Percentiles rank a stretch among this genome's conserved stretches.
Evolutionary conservation across 2,329 filamentous ascomycete genomes (phyloP).

Genomic region (Cadophora sp.): DNA sequence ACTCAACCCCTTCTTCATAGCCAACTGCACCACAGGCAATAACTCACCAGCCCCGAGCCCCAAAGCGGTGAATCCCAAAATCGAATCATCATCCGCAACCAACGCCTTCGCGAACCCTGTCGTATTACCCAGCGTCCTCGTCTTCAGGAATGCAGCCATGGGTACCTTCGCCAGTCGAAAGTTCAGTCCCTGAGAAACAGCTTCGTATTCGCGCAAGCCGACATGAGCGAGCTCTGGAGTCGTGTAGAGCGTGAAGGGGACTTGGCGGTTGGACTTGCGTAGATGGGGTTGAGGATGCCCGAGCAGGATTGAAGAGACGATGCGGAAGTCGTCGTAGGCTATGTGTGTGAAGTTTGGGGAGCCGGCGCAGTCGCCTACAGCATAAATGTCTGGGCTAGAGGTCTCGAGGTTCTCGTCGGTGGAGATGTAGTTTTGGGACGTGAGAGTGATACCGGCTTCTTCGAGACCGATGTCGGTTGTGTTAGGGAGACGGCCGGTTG

Average conservation of each 20-base stretch:
- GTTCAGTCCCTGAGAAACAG: background rate
- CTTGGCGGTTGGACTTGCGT: background rate
- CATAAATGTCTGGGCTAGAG: conserved; percentile 12
- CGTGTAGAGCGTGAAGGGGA: background rate
- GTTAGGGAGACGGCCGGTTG: conserved; percentile 17
- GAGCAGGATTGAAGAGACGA: background rate
- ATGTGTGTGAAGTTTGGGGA: conserved; percentile 14
- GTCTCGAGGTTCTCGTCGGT: conserved; percentile 18
- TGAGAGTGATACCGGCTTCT: conserved; percentile 5
- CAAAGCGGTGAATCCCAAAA: conserved; percentile 32
- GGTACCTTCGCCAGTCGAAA: background rate
- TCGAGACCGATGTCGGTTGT: conserved; percentile 13
- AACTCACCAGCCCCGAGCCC: conserved; percentile 29
- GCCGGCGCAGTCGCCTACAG: conserved; percentile 20
- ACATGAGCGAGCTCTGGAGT: background rate
- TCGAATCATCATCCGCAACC: conserved; percentile 27
- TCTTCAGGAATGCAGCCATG: background rate
- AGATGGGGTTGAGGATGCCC: background rate
- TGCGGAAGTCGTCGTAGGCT: conserved; percentile 14
- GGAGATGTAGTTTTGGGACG: conserved; percentile 1
- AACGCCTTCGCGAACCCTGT: conserved; percentile 13
- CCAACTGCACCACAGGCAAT: conserved; percentile 32
- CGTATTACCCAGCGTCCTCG: background rate
- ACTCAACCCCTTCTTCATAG: conserved; percentile 28
- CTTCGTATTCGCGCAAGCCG: background rate